Evolutionary conservation across 768 basidiomycete genomes (phyloP).

Genomic region (Termitomyces sp.): DNA sequence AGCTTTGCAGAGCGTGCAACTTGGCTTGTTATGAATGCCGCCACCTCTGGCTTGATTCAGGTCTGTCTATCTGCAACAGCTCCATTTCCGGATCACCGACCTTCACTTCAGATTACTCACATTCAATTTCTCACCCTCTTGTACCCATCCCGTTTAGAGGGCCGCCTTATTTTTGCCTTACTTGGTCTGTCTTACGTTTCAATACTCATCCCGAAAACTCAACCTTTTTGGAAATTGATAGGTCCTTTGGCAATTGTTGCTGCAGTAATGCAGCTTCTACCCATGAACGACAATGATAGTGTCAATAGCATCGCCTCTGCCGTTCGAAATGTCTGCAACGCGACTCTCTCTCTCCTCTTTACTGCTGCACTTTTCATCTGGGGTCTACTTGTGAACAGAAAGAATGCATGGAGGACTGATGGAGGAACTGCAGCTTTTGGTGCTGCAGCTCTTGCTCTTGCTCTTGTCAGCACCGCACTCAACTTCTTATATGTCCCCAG

Average conservation of each 20-base stretch:
- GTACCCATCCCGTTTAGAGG: constrained; percentile 88
- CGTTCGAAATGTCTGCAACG: constrained; percentile 92
- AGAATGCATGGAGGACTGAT: constrained; percentile 92
- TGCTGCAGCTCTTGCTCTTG: constrained; percentile 74
- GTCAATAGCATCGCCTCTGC: constrained; percentile 59
- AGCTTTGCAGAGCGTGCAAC: constrained; percentile 53
- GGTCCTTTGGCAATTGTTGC: constrained; percentile 84
- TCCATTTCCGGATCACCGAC: background rate
- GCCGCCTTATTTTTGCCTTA: constrained; percentile 75
- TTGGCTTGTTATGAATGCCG: constrained; percentile 87
- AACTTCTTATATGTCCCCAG: constrained; percentile 83
- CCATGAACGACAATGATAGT: constrained; percentile 40
- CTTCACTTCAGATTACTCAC: constrained; percentile 73
- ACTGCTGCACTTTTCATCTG: constrained; percentile 85
- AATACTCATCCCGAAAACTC: background rate
- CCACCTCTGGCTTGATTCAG: constrained; percentile 80
- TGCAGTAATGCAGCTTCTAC: constrained; percentile 78
- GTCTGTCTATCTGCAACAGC: constrained; percentile 38
- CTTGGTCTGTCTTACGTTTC: constrained; percentile 46
- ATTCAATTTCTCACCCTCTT: constrained; percentile 96
- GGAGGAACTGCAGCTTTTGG: constrained; percentile 97
- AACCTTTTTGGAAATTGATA: constrained; percentile 16
- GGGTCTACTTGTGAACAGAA: constrained; percentile 87
- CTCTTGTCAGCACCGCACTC: constrained; percentile 75
- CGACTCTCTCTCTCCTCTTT: constrained; percentile 92